phyloP scores from a whole-genome alignment of 2,329 filamentous ascomycete genomes.

The Herpotrichia juniperi region DNA sequence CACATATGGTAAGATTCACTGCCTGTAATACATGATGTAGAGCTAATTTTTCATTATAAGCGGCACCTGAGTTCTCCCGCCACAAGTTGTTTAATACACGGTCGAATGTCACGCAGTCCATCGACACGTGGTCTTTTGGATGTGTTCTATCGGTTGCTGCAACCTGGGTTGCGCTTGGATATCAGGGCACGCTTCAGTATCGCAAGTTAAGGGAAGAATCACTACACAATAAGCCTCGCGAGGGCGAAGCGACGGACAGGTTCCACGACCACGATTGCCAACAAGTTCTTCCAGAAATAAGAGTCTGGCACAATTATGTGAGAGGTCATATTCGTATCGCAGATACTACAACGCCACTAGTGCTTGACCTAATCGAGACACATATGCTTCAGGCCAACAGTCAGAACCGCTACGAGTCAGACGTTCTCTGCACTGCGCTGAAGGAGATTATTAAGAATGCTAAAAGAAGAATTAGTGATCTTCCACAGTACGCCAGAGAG shows the following conservation, averaged over 20 bases:
- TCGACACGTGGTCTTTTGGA: constrained; percentile 49
- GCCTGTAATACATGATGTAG: not conserved
- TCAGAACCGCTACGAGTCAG: not conserved
- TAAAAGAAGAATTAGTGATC: not conserved
- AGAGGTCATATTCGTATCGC: constrained; percentile 6
- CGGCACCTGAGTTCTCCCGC: constrained; percentile 10
- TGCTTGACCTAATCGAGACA: constrained; percentile 18
- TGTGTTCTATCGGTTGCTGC: constrained; percentile 49
- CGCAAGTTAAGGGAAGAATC: constrained; percentile 15
- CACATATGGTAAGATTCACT: constrained; percentile 41
- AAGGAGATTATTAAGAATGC: constrained; percentile 4
- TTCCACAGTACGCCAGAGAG: not conserved
- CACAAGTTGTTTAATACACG: constrained; percentile 11
- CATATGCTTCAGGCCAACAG: constrained; percentile 14
- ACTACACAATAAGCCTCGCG: not conserved
- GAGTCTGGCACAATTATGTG: constrained; percentile 19
- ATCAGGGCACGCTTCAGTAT: constrained; percentile 36
- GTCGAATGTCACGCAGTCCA: constrained; percentile 32
- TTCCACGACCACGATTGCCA: constrained; percentile 21
- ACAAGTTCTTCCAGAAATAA: constrained; percentile 10
- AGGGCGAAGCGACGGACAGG: not conserved
- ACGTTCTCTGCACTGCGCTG: constrained; percentile 6
- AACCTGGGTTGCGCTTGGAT: constrained; percentile 46
- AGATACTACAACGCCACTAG: constrained; percentile 14
- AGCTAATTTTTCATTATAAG: constrained; percentile 7